Conservation (phyloP, 1,139 yeast species). For the Geotrichum klebahnii region DNA sequence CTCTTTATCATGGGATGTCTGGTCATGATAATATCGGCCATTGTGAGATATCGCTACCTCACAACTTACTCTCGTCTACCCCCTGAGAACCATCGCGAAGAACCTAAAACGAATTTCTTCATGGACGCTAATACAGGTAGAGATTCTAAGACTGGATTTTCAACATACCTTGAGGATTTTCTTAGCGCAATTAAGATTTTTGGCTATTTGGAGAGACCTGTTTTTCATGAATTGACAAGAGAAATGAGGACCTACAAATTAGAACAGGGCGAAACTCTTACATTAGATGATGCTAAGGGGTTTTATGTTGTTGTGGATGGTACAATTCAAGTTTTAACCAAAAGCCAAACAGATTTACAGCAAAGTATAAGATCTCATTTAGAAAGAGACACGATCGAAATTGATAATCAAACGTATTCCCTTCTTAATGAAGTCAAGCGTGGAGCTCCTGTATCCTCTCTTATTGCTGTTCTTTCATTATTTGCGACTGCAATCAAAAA, state of each 20-base stretch:
- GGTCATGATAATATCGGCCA: conserved; percentile 36
- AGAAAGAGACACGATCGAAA: conserved; percentile 44
- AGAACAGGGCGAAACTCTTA: conserved; percentile 68
- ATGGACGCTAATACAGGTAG: conserved; percentile 38
- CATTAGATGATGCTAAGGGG: conserved; percentile 71
- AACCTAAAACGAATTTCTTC: conserved; percentile 45
- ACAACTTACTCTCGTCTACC: conserved; percentile 52
- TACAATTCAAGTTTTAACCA: conserved; percentile 70
- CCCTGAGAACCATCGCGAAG: conserved; percentile 45
- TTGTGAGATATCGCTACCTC: conserved; percentile 49
- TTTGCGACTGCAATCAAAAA: conserved; percentile 46
- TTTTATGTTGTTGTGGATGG: conserved; percentile 96
- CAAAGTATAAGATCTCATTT: conserved; percentile 10
- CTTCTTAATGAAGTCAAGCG: conserved; percentile 77
- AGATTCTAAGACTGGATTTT: conserved; percentile 43
- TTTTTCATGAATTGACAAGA: conserved; percentile 86
- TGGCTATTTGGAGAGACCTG: conserved; percentile 86
- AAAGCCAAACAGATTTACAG: conserved; percentile 29
- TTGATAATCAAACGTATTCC: conserved; percentile 60
- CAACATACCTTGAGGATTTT: conserved; percentile 78
- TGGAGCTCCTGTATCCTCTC: conserved; percentile 78
- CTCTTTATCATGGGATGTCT: conserved; percentile 25
- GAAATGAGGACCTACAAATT: conserved; percentile 87
- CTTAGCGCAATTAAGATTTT: conserved; percentile 86
- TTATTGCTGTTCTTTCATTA: conserved; percentile 72